A percentile compares a stretch with the other conserved stretches of the same genome.
These are phyloP conservation scores for Cymbidium sinense DNA, from an alignment of 106 monocot genomes.

Conservation along the genomic window DNA sequence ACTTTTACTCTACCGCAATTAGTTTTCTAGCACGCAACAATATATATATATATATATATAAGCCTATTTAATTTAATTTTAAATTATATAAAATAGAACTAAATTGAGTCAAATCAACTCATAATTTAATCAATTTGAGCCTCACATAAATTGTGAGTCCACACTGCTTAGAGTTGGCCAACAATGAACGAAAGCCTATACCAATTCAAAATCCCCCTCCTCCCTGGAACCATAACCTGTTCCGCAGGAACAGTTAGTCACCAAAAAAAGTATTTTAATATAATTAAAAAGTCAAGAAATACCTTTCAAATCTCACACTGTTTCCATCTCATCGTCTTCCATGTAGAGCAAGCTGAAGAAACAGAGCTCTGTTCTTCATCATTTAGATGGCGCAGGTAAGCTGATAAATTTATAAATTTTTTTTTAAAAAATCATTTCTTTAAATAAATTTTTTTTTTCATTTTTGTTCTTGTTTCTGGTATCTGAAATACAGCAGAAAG, in stretches of 20 bases:
- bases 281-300: not conserved
- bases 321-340: not conserved
- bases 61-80: too few species aligned
- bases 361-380: not conserved
- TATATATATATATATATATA: too few species aligned
- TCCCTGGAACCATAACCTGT: not conserved
- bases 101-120: too few species aligned
- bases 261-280: not conserved
- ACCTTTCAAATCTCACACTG: not conserved
- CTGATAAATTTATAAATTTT: not conserved
- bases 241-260: not conserved
- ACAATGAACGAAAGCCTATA: not conserved
- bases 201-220: too few species aligned
- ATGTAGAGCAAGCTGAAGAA: not conserved
- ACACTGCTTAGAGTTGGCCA: too few species aligned
- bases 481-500: conserved; percentile 29
- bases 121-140: too few species aligned
- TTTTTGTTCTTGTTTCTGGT: not conserved
- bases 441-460: not conserved
- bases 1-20: too few species aligned
- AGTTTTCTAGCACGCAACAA: too few species aligned
- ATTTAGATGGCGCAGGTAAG: conserved; percentile 1
- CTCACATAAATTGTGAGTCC: too few species aligned
- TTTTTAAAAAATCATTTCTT: too few species aligned
- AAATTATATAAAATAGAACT: too few species aligned